These are phyloP conservation scores for Dichotomocladium elegans DNA, from an alignment of 371 early-diverging fungal genomes.

Conservation along the genomic window DNA sequence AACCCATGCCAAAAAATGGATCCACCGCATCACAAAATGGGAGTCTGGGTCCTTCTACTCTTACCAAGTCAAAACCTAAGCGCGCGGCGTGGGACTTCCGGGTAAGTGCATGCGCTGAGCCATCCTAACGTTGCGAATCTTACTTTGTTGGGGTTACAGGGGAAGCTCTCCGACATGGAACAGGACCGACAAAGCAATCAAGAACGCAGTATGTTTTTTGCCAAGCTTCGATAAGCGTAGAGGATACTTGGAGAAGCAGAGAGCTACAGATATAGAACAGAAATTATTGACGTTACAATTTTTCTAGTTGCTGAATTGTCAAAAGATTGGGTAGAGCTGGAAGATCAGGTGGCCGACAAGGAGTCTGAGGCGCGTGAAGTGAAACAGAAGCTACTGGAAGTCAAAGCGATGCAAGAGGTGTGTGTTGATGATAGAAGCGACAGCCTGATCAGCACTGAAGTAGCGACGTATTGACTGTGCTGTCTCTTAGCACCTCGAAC, in stretches of 20 bases:
- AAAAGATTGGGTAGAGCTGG: slow-evolving; percentile 41
- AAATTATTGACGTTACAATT: not conserved
- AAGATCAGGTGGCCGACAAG: slow-evolving; percentile 51
- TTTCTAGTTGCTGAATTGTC: slow-evolving; percentile 50
- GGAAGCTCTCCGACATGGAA: slow-evolving; percentile 15
- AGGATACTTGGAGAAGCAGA: not conserved
- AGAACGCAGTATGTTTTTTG: not conserved
- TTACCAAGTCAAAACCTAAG: too few species aligned
- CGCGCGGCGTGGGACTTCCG: not conserved
- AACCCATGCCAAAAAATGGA: not conserved
- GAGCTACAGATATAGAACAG: too few species aligned
- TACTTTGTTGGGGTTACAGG: not conserved
- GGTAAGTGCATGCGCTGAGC: not conserved
- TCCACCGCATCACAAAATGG: not conserved
- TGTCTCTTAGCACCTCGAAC: slow-evolving; percentile 17
- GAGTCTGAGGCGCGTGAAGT: slow-evolving; percentile 56
- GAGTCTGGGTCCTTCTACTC: too few species aligned
- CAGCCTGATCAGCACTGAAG: not conserved
- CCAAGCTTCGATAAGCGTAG: not conserved
- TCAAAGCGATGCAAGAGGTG: slow-evolving; percentile 39
- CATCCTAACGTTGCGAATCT: not conserved
- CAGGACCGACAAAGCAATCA: not conserved
- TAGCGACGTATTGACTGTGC: not conserved
- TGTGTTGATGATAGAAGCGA: not conserved
- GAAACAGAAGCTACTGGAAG: slow-evolving; percentile 39